These are phyloP conservation scores for Aureobasidium sp. DNA, from an alignment of 2,329 filamentous ascomycete genomes.

Conservation along the genomic window DNA sequence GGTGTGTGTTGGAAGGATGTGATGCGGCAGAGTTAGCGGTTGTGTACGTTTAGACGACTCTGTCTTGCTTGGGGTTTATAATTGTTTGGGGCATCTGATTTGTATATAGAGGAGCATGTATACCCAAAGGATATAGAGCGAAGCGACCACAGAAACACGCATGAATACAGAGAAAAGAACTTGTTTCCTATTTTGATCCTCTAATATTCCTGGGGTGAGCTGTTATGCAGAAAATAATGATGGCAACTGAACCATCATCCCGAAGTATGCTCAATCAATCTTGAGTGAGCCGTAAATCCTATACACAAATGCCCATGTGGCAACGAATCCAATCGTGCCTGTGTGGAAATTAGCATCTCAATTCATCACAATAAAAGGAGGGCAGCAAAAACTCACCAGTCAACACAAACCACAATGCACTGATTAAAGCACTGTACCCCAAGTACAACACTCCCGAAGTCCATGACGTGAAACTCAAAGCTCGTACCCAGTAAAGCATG, in stretches of 20 bases:
- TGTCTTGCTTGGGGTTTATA: neutral
- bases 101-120: too few relatives aligned
- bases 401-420: slow-evolving; percentile 85
- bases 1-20: neutral
- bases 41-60: neutral
- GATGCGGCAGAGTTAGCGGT: neutral
- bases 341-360: slow-evolving; percentile 20
- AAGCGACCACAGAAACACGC: too few relatives aligned
- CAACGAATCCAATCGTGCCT: slow-evolving; percentile 94
- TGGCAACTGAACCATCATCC: neutral
- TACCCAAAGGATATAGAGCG: too few relatives aligned
- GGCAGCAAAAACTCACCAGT: slow-evolving; percentile 59
- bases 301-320: slow-evolving; percentile 88
- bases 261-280: slow-evolving; percentile 58
- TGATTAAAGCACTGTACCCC: slow-evolving; percentile 84
- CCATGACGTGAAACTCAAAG: slow-evolving; percentile 75
- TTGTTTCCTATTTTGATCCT: neutral
- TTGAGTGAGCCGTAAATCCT: slow-evolving; percentile 98
- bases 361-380: neutral
- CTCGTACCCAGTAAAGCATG: slow-evolving; percentile 82
- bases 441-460: slow-evolving; percentile 86
- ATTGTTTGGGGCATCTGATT: neutral
- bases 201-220: neutral
- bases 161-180: neutral
- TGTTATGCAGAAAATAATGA: too few relatives aligned